These are phyloP conservation scores for Cryptococcus wingfieldii DNA, from an alignment of 1,284 basidiomycete species.

Conservation along the genomic window DNA sequence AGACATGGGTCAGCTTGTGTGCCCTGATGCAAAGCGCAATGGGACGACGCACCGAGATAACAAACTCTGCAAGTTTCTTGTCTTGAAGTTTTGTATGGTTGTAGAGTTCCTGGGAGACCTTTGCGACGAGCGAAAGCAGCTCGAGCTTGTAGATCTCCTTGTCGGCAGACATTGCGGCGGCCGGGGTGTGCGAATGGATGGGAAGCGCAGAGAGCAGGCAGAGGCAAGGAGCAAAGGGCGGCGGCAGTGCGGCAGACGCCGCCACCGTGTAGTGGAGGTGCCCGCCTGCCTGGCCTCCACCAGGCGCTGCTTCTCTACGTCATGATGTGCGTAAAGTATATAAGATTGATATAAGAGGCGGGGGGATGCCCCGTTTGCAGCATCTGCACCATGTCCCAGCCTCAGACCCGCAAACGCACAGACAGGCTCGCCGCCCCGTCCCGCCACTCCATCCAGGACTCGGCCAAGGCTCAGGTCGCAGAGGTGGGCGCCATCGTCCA, in stretches of 20 bases:
- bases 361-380: background rate
- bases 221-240: background rate
- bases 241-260: background rate
- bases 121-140: slow-evolving; percentile 78
- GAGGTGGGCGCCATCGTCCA: slow-evolving; percentile 31
- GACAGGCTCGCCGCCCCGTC: background rate
- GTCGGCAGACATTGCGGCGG: slow-evolving; percentile 54
- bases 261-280: background rate
- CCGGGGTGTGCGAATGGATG: background rate
- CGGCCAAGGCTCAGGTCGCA: slow-evolving; percentile 33
- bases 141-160: slow-evolving; percentile 87
- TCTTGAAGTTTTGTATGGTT: slow-evolving; percentile 76
- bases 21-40: background rate
- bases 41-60: slow-evolving; percentile 60
- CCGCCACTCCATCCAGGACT: slow-evolving; percentile 9
- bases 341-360: background rate
- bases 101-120: slow-evolving; percentile 83
- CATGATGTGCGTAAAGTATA: too few relatives aligned
- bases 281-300: background rate
- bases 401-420: slow-evolving; percentile 12
- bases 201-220: background rate
- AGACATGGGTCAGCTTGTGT: slow-evolving; percentile 1
- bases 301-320: background rate
- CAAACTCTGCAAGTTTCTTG: slow-evolving; percentile 90
- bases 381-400: slow-evolving; percentile 4